These are phyloP conservation scores for Diaporthe australafricana DNA, from an alignment of 2,329 filamentous ascomycete genomes.

Conservation along the genomic window DNA sequence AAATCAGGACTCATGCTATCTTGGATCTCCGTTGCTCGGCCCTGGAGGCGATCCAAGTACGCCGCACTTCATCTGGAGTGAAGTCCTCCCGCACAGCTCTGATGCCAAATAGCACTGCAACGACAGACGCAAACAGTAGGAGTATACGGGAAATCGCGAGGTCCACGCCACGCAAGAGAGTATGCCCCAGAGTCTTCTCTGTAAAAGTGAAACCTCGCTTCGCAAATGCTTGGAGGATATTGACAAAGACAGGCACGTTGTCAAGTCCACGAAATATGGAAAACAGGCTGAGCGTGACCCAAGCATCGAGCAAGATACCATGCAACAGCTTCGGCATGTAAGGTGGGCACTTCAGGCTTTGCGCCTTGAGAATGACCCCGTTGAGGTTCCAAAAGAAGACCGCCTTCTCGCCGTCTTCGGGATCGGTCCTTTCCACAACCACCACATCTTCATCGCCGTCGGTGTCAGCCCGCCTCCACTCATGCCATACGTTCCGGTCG, in stretches of 20 bases:
- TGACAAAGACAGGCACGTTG: constrained; percentile 46
- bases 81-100: constrained; percentile 33
- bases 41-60: background rate
- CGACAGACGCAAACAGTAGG: constrained; percentile 6
- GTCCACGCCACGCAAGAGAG: constrained; percentile 26
- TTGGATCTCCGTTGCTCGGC: background rate
- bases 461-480: constrained; percentile 56
- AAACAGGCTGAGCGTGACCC: constrained; percentile 46
- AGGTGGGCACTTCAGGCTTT: constrained; percentile 19
- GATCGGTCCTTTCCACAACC: constrained; percentile 60
- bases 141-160: constrained; percentile 25
- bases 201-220: constrained; percentile 39
- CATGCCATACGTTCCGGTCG: constrained; percentile 52
- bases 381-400: constrained; percentile 64
- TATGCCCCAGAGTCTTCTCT: constrained; percentile 36
- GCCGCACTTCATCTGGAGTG: constrained; percentile 24
- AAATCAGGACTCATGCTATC: background rate
- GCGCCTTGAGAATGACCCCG: constrained; percentile 49
- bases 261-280: constrained; percentile 45
- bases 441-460: constrained; percentile 49
- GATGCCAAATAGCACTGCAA: constrained; percentile 32
- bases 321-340: constrained; percentile 38
- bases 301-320: constrained; percentile 41
- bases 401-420: constrained; percentile 56
- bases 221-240: constrained; percentile 43